Base-by-base conservation (phyloP, 2,329 filamentous ascomycete genomes). In the Fusarium goolgardi region DNA sequence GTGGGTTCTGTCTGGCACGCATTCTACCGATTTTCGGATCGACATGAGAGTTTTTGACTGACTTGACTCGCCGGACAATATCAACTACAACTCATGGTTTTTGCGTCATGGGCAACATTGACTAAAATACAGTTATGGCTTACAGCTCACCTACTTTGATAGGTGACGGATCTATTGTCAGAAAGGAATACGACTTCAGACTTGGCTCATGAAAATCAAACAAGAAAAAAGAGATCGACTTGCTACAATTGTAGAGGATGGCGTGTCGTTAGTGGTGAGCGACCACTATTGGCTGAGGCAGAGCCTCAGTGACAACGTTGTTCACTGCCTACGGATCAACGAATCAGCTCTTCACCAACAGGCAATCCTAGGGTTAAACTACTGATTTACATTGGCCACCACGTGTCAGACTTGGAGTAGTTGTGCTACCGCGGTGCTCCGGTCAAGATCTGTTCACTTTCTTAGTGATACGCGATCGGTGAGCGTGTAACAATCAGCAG, bases 201-300 rank as follows among this genome's bases (percentile, higher is more conserved):
- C 20, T 27, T n/a, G n/a, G 12, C 23, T 12, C 53, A 4, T 18
- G 7, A 65, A 64, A 65, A 49, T 64, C 61, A 65, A 64, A 47
- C 23, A 25, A 59, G 35, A n/a, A 34, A 4, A 21, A n/a, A 5
- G 16, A 4, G 21, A 31, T 23, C 7, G 10, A n/a, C 25, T 35
- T 47, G 16, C 40, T 50, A 46, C 23, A 27, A 15, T 49, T 32
- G 15, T 7, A 40, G 37, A 59, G 20, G 13, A 35, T 25, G 41
- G 41, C 15, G 20, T 64, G 61, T 53, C 41, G 61, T 64, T 41
- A 46, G 46, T 16, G 9, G 34, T 27, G 18, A 20, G 23, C 21
- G 15, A 21, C 11, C 31, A 16, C 18, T 18, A 59, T 65, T 65
- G 61, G 54, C 27, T 46, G 34, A 23, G 29, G 45, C 60, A 55